Conservation (phyloP, 2,329 filamentous ascomycete species). For the Uncinocarpus reesii region DNA sequence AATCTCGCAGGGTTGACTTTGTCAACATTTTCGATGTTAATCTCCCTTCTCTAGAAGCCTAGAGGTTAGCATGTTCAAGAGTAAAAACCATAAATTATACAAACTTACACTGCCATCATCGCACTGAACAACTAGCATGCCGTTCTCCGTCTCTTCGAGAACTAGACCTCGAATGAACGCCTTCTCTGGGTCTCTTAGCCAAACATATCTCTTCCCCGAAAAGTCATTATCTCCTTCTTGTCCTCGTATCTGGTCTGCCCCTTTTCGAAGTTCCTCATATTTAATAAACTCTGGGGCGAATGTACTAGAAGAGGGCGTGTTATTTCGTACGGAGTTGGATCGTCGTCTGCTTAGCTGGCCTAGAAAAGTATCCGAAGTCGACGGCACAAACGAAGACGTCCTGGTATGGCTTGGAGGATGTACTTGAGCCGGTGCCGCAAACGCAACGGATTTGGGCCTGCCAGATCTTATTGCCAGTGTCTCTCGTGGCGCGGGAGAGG, state of each 20-base stretch:
- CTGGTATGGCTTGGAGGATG: slow-evolving; percentile 50
- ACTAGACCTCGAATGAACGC: slow-evolving; percentile 93
- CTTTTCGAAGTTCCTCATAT: slow-evolving; percentile 60
- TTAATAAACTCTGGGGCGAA: slow-evolving; percentile 97
- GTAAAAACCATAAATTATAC: background rate
- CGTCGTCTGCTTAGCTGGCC: slow-evolving; percentile 36
- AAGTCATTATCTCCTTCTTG: slow-evolving; percentile 98
- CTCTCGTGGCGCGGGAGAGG: slow-evolving; percentile 49
- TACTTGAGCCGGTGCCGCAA: slow-evolving; percentile 47
- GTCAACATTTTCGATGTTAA: slow-evolving; percentile 78
- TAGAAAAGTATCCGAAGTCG: slow-evolving; percentile 38
- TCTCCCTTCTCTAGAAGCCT: slow-evolving; percentile 62
- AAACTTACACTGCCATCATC: slow-evolving; percentile 69
- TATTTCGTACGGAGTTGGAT: slow-evolving; percentile 55
- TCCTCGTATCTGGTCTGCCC: slow-evolving; percentile 49
- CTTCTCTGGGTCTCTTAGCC: slow-evolving; percentile 75
- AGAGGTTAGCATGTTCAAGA: background rate
- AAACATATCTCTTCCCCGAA: slow-evolving; percentile 95
- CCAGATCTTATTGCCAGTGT: slow-evolving; percentile 27
- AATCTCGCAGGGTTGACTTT: slow-evolving; percentile 99
- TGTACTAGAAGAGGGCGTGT: slow-evolving; percentile 53
- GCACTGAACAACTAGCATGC: slow-evolving; percentile 73
- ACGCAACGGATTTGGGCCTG: slow-evolving; percentile 66
- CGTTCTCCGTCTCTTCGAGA: slow-evolving; percentile 63
- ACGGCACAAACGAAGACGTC: slow-evolving; percentile 57